Evolutionary conservation across 1,139 yeast genomes (phyloP), one percentile per base, ranked within the genome.

Genomic region (Diutina rugosa): DNA sequence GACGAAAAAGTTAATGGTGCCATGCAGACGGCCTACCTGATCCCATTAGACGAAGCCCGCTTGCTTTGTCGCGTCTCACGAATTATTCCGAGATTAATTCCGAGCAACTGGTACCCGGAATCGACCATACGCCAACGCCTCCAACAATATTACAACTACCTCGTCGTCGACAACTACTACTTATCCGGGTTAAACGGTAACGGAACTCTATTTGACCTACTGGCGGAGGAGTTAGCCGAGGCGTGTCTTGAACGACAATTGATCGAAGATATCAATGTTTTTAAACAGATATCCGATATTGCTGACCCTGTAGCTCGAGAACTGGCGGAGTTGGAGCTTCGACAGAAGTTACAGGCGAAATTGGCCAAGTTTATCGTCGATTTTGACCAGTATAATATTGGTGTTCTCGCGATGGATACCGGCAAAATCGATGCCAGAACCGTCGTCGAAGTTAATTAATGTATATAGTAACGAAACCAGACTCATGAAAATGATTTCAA

Each of bases 171-270:
- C 61, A 79, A 81, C 65, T 76, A 74, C 60, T 76, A 73, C 60
- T 63, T 82, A 26, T 57, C 72, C 18, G 79, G 79, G 1, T 61
- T 70, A 46, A 73, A 73, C 58, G 67, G 72, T 1, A 64, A 64
- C n/a, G 83, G 82, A 1, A 79, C 79, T 55, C 64, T 82, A 0
- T 78, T 82, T 79, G 66, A 71, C 55, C 64, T 82, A 56, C 63
- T 69, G 16, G 65, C 68, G 41, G 70, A 70, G 58, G 86, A 82
- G 61, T 63, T 81, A 45, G 60, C 80, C 1, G 60, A 67, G 45
- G 76, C 81, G 2, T 77, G 83, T 59, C 62, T 80, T 49, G 82
- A 79, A 59, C 70, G 87, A 54, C 79, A 80, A 26, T 64, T 82
- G 56, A 66, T 80, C 3, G 56, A 57, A 2, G 70, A 71, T 58